Base-by-base conservation (phyloP, 2,329 filamentous ascomycete species). In the Aureobasidium sp. region DNA sequence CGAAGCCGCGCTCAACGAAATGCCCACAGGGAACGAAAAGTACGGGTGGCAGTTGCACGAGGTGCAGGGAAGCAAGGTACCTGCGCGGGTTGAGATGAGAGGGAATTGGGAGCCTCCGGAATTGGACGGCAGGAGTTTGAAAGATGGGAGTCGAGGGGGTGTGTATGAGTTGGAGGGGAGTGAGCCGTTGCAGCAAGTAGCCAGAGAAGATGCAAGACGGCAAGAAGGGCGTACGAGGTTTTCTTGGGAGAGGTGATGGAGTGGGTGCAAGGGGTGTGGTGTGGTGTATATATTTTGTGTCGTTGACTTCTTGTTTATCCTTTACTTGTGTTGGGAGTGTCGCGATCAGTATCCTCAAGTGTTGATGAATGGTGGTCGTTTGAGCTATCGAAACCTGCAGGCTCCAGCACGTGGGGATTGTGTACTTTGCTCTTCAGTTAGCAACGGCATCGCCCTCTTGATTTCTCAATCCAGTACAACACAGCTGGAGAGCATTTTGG, bases 41-140 rank as follows among this genome's bases (percentile, higher is more conserved):
- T 57, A 45, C 13, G 53, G 53, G 7, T 57, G 53, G 53, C 27
- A 33, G 1, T 4, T 40, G 7, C 40, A 57, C 7, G 53, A 57
- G 29, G 53, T 57, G 29, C 53, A 43, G 13, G 53, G 53, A 13
- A 57, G 53, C 19, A 35, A 33, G 13, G 53, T 57, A 7, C 27
- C 45, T 17, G 6, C n/a, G 2, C 45, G 53, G n/a, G 38, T 43
- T 11, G 54, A 57, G 54, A 47, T 57, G 54, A 47, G 40, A 23
- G 54, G 42, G 19, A 31, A 42, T 11, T 57, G 54, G 54, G 54
- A 57, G 21, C 54, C 54, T 4, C 54, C 54, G 13, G 54, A 57
- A 13, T 21, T 57, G 31, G 54, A 57, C 31, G 54, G 54, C 4
- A 37, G 40, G 33, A 25, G 19, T 25, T 17, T 57, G 53, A 57